Percentiles rank a stretch among this genome's conserved stretches.
Evolutionary conservation across 2,329 filamentous ascomycete species (phyloP).

Genomic region (Saccharata proteae): DNA sequence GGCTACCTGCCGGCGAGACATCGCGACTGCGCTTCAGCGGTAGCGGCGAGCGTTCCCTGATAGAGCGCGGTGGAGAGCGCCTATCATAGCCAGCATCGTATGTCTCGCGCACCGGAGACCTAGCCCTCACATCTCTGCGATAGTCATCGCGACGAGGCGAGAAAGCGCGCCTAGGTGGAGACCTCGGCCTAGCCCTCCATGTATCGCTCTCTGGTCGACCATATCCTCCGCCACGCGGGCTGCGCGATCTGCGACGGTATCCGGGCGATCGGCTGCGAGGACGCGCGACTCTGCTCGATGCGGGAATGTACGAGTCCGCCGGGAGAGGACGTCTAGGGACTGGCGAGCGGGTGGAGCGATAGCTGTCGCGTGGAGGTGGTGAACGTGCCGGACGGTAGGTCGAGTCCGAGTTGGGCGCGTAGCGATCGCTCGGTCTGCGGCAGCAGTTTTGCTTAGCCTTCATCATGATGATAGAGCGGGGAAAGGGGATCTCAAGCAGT

Average conservation of each 20-base stretch:
- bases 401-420: conserved; percentile 3
- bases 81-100: conserved; percentile 21
- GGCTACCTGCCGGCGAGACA: conserved; percentile 34
- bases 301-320: conserved; percentile 30
- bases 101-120: conserved; percentile 27
- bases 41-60: conserved; percentile 31
- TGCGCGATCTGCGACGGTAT: conserved; percentile 27
- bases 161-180: conserved; percentile 34
- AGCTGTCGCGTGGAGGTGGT: conserved; percentile 19
- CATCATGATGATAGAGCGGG: too few relatives aligned
- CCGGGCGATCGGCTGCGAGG: conserved; percentile 24
- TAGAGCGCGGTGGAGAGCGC: conserved; percentile 29
- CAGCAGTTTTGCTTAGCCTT: too few relatives aligned
- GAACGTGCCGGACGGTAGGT: conserved; percentile 9
- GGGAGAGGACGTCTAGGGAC: conserved; percentile 22
- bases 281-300: conserved; percentile 19
- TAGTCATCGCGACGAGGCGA: conserved; percentile 23
- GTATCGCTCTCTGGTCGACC: conserved; percentile 25
- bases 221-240: conserved; percentile 17
- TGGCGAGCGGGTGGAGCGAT: conserved; percentile 23
- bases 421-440: conserved; percentile 9
- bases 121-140: conserved; percentile 21
- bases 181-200: conserved; percentile 33
- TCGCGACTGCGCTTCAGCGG: conserved; percentile 33
- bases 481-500: too few relatives aligned